Evolutionary conservation across 1,139 yeast species (phyloP).

Genomic region (Blastobotrys persicus): DNA sequence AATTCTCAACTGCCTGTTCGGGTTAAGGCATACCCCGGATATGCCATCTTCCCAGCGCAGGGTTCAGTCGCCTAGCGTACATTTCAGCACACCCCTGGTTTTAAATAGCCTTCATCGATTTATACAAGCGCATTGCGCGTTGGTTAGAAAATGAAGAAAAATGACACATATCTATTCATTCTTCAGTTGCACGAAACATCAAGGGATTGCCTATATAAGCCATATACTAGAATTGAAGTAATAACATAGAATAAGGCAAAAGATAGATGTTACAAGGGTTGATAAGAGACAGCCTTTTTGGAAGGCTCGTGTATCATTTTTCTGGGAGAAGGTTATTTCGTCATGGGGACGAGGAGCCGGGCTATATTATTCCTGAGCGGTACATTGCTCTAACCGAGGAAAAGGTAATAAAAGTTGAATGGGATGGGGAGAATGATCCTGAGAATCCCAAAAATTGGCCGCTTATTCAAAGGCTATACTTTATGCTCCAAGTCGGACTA

Average conservation of each 20-base stretch:
- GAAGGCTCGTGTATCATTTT: conserved; percentile 18
- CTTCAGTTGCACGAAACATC: not conserved
- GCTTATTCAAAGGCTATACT: conserved; percentile 38
- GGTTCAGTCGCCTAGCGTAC: no score
- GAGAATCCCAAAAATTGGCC: conserved; percentile 64
- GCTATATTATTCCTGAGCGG: conserved; percentile 21
- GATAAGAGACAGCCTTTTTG: conserved; percentile 18
- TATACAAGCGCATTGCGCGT: not conserved
- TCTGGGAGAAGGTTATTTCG: conserved; percentile 18
- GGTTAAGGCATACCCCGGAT: no score
- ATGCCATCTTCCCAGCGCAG: not conserved
- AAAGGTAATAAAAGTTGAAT: conserved; percentile 45
- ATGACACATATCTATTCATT: not conserved
- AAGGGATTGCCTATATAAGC: no score
- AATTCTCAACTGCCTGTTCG: no score
- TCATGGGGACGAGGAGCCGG: conserved; percentile 21
- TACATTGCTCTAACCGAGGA: conserved; percentile 22
- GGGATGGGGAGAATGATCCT: conserved; percentile 64
- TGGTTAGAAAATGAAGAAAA: not conserved
- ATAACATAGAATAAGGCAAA: not conserved
- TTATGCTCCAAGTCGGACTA: conserved; percentile 43
- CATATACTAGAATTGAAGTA: no score
- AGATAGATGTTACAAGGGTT: not conserved
- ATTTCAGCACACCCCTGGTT: no score
- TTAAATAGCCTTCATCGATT: no score